Base-by-base conservation (phyloP, 768 basidiomycete genomes). In the Amanita polypyramis region DNA sequence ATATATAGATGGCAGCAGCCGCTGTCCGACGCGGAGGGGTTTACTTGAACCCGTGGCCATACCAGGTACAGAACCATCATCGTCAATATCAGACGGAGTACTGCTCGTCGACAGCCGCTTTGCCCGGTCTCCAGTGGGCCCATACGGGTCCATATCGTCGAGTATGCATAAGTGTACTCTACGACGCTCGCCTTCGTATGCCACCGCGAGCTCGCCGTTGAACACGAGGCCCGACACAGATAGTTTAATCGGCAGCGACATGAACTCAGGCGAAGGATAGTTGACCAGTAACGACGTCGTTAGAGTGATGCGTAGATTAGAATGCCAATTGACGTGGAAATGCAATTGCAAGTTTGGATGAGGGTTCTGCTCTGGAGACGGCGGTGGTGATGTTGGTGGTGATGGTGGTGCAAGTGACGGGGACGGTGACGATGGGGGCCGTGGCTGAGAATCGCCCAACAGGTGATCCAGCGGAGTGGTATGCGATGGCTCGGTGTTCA, bases 241-340 rank as follows among this genome's bases (percentile, higher is more conserved):
- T 47, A 98, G 80, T 58, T 88, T 85, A 63, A 99, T 88, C 5
- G 96, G 96, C 20, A 99, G 75, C 11, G 89, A 83, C 94, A 99
- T 97, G 73, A 99, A 98, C 62, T 85, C 78, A 0, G 85, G 84
- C 0, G 92, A 92, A 4, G 96, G 96, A 62, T 98, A 97, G 66
- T 99, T 96, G 65, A 99, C 93, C 52, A 93, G 77, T 21, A 98
- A 75, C 7, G 91, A 94, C 0, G 96, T 98, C 25, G 88, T 82
- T 47, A 99, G 74, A 6, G 87, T 88, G 55, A 99, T 72, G 12
- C 87, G 83, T 7, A 98, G 72, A 62, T 96, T 82, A 8, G 94
- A 90, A 45, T 82, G 77, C 81, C 95, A 95, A 27, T 77, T 74
- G 37, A 97, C 68, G 56, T 82, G 80, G 0, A 99, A 70, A 60